Base-by-base conservation (phyloP, 2,329 filamentous ascomycete species). In the Plenodomus tracheiphilus region DNA sequence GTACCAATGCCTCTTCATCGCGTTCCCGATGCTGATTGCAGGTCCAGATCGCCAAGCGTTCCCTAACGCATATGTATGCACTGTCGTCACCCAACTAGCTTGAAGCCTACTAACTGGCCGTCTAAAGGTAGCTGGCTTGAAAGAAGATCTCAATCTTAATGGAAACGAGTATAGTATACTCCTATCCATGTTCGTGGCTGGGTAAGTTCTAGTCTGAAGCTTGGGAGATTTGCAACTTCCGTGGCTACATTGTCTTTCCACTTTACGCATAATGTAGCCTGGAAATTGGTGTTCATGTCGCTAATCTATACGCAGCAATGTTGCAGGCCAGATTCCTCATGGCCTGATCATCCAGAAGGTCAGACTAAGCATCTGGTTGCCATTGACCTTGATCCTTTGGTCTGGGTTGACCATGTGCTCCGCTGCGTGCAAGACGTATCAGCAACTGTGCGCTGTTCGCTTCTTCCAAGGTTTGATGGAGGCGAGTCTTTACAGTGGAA, bases 331-430 rank as follows among this genome's bases (percentile, higher is more conserved):
- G 18, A 62, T 65, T 9, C 62, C 62, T 0, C 59, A 63, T 25
- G 49, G 48, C 1, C 46, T 65, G 3, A 54, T 64, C 4, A 48
- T 65, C 38, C 62, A 65, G 39, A 65, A 64, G 38, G 41, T 63
- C 18, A 46, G 54, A 16, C 59, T 56, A 4, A 55, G 54, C 18
- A 52, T 64, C 15, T 65, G 62, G 62, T 58, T 65, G 6, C 59
- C 62, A 1, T 41, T 56, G 2, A 64, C 57, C 7, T 38, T 65
- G 7, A 47, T 59, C 8, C 21, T 62, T 8, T 65, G 62, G 62
- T 59, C 61, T 1, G 58, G 53, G 3, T 41, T 65, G 28, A 65
- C 62, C 7, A 65, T 65, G 62, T 60, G 56, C 38, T 60, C 56
- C 3, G 62, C 61, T 8, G 59, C 56, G 4, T 64, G 61, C 36